These are phyloP conservation scores for Penicillium egyptiacum DNA, from an alignment of 495 filamentous ascomycete genomes.

Conservation along the genomic window DNA sequence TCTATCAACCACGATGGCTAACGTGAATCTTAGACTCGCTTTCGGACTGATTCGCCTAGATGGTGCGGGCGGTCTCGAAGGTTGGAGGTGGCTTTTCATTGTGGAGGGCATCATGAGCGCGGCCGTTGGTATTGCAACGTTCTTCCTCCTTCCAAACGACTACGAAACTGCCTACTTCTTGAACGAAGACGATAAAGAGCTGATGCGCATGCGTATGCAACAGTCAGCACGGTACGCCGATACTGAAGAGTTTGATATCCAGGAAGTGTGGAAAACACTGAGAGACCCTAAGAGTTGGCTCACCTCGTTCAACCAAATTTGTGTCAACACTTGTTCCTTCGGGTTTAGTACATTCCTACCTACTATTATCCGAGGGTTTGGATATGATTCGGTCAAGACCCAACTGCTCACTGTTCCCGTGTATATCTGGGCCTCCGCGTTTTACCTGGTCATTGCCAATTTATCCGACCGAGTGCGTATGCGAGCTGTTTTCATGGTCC, in stretches of 20 bases:
- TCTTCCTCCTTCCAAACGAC: slow-evolving; percentile 19
- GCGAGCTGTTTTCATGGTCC: slow-evolving; percentile 20
- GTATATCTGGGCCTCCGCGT: slow-evolving; percentile 20
- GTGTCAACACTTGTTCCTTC: slow-evolving; percentile 20
- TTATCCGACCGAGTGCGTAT: slow-evolving; percentile 19
- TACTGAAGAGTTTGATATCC: slow-evolving; percentile 14
- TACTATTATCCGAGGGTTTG: slow-evolving; percentile 18
- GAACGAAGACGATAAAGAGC: slow-evolving; percentile 18
- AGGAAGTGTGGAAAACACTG: slow-evolving; percentile 19
- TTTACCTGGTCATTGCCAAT: slow-evolving; percentile 16
- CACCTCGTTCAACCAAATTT: slow-evolving; percentile 21
- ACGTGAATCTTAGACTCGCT: slow-evolving; percentile 23
- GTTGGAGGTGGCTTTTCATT: slow-evolving; percentile 47
- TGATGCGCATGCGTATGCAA: slow-evolving; percentile 20
- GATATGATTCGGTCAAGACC: slow-evolving; percentile 16
- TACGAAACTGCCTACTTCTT: slow-evolving; percentile 21
- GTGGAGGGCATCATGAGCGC: slow-evolving; percentile 37
- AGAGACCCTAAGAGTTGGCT: slow-evolving; percentile 19
- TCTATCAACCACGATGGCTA: neutral
- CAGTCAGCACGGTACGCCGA: slow-evolving; percentile 13
- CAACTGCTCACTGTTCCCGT: slow-evolving; percentile 24
- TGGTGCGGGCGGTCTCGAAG: slow-evolving; percentile 30
- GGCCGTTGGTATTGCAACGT: slow-evolving; percentile 16
- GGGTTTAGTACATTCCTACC: slow-evolving; percentile 24
- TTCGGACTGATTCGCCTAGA: slow-evolving; percentile 38